A percentile compares a stretch with the other conserved stretches of the same genome.
These are phyloP conservation scores for Drosera spatulata DNA, from an alignment of 179 eudicot genomes.

Conservation along the genomic window DNA sequence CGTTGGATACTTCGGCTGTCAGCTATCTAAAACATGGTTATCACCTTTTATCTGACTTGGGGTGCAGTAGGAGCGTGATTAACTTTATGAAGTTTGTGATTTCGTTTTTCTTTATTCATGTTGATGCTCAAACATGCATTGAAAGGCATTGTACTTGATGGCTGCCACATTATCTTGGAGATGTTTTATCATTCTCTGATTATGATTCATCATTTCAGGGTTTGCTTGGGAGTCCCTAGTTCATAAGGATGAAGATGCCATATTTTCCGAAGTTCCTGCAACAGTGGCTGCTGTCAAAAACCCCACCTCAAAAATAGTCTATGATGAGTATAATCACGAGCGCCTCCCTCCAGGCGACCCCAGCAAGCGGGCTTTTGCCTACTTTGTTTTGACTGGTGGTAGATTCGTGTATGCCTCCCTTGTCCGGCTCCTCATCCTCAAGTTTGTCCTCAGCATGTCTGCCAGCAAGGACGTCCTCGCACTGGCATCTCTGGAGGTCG, in stretches of 20 bases:
- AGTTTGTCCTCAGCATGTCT: constrained; percentile 69
- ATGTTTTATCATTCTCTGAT: too few relatives aligned
- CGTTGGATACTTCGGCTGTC: too few relatives aligned
- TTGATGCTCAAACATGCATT: too few relatives aligned
- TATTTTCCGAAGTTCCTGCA: constrained; percentile 32
- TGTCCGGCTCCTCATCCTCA: constrained; percentile 38
- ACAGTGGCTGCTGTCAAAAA: constrained; percentile 54
- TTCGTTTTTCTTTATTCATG: too few relatives aligned
- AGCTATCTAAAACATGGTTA: too few relatives aligned
- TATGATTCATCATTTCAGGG: constrained; percentile 10
- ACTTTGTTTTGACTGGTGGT: constrained; percentile 60
- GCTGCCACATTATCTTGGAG: too few relatives aligned
- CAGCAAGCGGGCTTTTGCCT: constrained; percentile 70
- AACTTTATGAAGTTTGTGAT: too few relatives aligned
- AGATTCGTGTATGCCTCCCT: constrained; percentile 32
- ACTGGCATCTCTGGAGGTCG: constrained; percentile 73
- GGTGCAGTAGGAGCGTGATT: too few relatives aligned
- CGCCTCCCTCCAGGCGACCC: constrained; percentile 61
- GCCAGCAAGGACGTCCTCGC: constrained; percentile 78
- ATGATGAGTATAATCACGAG: constrained; percentile 34
- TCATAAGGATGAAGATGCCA: constrained; percentile 18
- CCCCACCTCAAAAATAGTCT: constrained; percentile 30
- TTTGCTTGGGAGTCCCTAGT: constrained; percentile 27
- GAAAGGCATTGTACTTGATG: too few relatives aligned
- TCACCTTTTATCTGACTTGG: too few relatives aligned